phyloP scores from a whole-genome alignment of 371 early-diverging fungal species.

The Parasitella parasitica region DNA sequence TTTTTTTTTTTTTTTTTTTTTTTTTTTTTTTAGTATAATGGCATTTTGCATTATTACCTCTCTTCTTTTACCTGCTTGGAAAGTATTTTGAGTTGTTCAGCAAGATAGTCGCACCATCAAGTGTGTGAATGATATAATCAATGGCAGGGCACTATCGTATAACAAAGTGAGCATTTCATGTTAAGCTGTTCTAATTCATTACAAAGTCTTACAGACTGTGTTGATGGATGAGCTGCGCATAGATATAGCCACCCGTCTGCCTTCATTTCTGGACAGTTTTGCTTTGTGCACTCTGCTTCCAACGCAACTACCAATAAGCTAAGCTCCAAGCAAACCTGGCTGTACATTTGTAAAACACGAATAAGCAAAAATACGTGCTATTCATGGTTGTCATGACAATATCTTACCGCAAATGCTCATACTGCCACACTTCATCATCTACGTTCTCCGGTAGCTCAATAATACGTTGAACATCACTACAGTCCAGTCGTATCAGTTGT shows the following conservation, averaged over 20 bases:
- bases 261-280: constrained; percentile 90
- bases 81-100: constrained; percentile 80
- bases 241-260: constrained; percentile 90
- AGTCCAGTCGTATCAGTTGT: constrained; percentile 65
- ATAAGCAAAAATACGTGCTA: background rate
- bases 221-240: constrained; percentile 89
- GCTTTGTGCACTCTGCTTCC: constrained; percentile 75
- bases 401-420: constrained; percentile 81
- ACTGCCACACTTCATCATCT: constrained; percentile 81
- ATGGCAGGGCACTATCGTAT: constrained; percentile 87
- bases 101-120: constrained; percentile 83
- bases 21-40: too few species aligned
- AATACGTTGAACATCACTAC: constrained; percentile 60
- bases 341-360: constrained; percentile 15
- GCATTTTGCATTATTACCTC: too few species aligned
- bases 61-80: constrained; percentile 58
- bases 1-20: constrained; percentile 8
- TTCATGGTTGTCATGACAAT: background rate
- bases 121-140: constrained; percentile 90
- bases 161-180: background rate
- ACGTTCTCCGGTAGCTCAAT: constrained; percentile 69
- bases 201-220: constrained; percentile 63
- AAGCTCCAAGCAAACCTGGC: constrained; percentile 83
- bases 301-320: constrained; percentile 75
- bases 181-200: background rate